These are phyloP conservation scores for Microstegium vimineum DNA, from an alignment of 176 grass and related monocot genomes.

Conservation along the genomic window DNA sequence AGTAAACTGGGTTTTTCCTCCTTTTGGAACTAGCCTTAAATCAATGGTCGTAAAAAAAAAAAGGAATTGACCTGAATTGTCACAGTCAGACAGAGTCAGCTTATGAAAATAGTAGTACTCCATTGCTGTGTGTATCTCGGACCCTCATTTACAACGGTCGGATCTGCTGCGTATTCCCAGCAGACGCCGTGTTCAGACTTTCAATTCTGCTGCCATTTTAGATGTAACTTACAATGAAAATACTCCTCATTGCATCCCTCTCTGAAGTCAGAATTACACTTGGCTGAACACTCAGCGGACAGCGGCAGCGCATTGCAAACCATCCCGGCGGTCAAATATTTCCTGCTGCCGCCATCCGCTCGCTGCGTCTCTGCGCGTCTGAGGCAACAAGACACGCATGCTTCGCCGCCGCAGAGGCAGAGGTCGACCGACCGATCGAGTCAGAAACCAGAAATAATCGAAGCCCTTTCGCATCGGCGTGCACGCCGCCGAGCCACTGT, in stretches of 20 bases:
- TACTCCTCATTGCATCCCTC: too few relatives aligned
- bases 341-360: neutral
- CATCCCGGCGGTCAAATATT: neutral
- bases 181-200: neutral
- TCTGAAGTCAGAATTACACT: too few relatives aligned
- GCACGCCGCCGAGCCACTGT: neutral
- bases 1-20: neutral
- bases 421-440: neutral
- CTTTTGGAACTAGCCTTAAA: neutral
- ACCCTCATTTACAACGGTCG: neutral
- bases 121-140: neutral
- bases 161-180: neutral
- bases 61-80: neutral
- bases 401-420: neutral
- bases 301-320: neutral
- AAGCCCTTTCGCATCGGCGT: slow-evolving; percentile 15
- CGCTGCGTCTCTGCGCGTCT: neutral
- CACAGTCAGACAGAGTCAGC: too few relatives aligned
- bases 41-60: neutral
- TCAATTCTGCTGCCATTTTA: neutral
- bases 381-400: neutral
- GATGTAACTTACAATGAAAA: too few relatives aligned
- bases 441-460: neutral
- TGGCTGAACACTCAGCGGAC: neutral
- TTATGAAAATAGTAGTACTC: too few relatives aligned